A percentile compares a stretch with the other conserved stretches of the same genome.
These are phyloP conservation scores for Proliferodiscus dingleyae DNA, from an alignment of 2,329 filamentous ascomycete species.

Conservation along the genomic window DNA sequence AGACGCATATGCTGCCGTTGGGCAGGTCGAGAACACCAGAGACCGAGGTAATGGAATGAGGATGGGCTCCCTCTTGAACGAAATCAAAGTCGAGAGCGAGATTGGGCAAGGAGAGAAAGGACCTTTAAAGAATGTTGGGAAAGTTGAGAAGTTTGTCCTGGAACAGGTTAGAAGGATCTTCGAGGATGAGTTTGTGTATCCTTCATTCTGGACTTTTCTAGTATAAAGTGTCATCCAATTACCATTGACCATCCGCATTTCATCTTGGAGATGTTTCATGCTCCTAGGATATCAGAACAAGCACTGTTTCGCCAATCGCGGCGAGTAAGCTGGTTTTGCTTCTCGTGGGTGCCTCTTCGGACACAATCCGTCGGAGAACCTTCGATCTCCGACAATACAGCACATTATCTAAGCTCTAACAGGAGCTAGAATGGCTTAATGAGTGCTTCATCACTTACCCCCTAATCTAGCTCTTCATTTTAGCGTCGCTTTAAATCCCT, in stretches of 20 bases:
- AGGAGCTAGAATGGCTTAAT: no score
- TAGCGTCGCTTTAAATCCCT: constrained; percentile 69
- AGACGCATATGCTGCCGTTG: constrained; percentile 72
- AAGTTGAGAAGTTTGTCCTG: constrained; percentile 95
- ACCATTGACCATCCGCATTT: not conserved
- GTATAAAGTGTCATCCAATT: constrained; percentile 45
- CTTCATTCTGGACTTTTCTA: constrained; percentile 96
- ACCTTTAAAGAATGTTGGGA: constrained; percentile 95
- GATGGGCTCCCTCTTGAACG: constrained; percentile 76
- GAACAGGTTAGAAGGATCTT: constrained; percentile 97
- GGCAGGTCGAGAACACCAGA: constrained; percentile 23
- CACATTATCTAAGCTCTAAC: no score
- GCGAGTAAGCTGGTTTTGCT: no score
- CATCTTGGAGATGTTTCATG: not conserved
- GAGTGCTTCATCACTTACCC: no score
- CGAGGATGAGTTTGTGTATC: constrained; percentile 97
- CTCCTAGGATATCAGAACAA: not conserved
- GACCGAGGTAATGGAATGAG: constrained; percentile 32
- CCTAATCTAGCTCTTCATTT: constrained; percentile 16
- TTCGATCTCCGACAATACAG: no score
- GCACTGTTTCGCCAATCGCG: no score
- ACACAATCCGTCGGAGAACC: no score
- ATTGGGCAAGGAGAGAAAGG: constrained; percentile 88
- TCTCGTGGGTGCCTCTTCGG: no score
- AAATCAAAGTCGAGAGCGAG: constrained; percentile 95